Conservation (phyloP, 2,329 filamentous ascomycete species). For the Aspergillus sp. region DNA sequence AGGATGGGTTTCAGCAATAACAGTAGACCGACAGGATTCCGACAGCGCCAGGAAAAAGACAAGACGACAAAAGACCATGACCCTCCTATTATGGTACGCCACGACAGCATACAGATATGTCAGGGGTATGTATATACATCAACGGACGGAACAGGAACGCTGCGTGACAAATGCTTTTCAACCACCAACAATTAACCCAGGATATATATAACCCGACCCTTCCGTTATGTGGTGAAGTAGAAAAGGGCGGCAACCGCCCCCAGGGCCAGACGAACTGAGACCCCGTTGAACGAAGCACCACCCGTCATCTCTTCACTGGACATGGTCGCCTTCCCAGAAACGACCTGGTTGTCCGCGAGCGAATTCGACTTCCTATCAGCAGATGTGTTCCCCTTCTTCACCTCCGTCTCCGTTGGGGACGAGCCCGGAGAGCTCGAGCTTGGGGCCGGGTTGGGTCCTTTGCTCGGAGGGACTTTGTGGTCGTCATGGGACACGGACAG, state of each 20-base stretch:
- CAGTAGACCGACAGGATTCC: neutral
- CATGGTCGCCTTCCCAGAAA: neutral
- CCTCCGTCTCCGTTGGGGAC: too few relatives aligned
- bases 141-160: neutral
- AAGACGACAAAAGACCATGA: neutral
- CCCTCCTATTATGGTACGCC: neutral
- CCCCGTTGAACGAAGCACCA: constrained; percentile 6
- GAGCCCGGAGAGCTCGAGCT: too few relatives aligned
- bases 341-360: neutral
- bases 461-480: constrained; percentile 6
- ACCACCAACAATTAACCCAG: neutral
- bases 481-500: constrained; percentile 39
- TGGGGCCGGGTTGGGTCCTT: constrained; percentile 4
- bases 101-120: neutral
- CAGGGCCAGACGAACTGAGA: constrained; percentile 9
- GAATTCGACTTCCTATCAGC: constrained; percentile 2
- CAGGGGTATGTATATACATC: neutral
- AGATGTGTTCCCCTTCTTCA: constrained; percentile 8
- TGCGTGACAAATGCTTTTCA: neutral
- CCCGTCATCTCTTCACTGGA: constrained; percentile 4
- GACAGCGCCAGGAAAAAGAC: neutral
- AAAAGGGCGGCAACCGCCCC: constrained; percentile 7
- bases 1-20: neutral
- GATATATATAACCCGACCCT: neutral
- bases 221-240: constrained; percentile 5